Evolutionary conservation across 2,329 filamentous ascomycete species (phyloP), one percentile per base, ranked within the genome.

Genomic region (Pezicula radicicola): DNA sequence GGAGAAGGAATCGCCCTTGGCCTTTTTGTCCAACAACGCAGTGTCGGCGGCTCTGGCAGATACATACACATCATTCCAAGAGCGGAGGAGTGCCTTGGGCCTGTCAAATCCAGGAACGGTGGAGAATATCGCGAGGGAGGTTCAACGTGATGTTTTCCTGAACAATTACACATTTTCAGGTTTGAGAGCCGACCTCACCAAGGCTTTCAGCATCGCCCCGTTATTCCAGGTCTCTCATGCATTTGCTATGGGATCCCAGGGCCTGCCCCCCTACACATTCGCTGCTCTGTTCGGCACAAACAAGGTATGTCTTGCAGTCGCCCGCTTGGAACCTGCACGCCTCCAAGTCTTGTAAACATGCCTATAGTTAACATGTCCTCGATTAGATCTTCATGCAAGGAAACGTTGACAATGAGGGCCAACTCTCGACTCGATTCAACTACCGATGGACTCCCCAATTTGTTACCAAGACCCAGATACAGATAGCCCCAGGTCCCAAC

Each of bases 201-300:
- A 97, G 80, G 86, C 91, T 68, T 96, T 97, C 76, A 94, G 91
- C 80, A 84, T 96, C 71, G 84, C 86, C 52, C 94, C 94, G 53
- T 78, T 97, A 62, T 99, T 99, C 80, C 93, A 97, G 75, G 89
- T 97, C 63, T 97, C 93, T 60, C 94, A 99, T 76, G 90, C 94
- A 64, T 94, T 99, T 72, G 88, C 93, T 51, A 90, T 97, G 83
- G 93, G 94, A 63, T 83, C 82, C 41, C 91, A 96, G 74, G 85
- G 88, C 61, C 79, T 96, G 71, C 92, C 92, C 70, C 94, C 94
- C 36, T 99, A 99, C 75, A 91, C 90, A 50, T 96, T 97, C 75
- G 90, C 91, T 62, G 90, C 89, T 59, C 84, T 99, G 67, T 97
- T 94, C 70, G 94, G 94, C 63, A 96, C 89, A 60, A 88, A 88